Conservation (phyloP, 2,329 filamentous ascomycete genomes). For the Fusarium sp. region DNA sequence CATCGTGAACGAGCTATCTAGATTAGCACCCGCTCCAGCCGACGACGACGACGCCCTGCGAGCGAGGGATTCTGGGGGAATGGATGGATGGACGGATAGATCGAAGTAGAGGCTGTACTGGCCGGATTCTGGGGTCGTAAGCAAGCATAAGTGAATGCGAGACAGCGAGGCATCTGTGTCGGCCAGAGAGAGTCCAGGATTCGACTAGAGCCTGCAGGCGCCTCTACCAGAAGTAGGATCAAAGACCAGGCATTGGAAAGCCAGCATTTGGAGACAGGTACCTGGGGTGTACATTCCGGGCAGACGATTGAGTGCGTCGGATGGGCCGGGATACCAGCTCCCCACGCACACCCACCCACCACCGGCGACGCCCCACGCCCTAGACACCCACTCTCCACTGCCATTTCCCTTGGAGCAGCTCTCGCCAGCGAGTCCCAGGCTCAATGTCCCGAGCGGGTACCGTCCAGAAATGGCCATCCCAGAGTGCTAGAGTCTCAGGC, state of each 20-base stretch:
- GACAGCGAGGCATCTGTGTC: conserved; percentile 11
- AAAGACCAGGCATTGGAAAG: not conserved
- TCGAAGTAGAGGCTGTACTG: not conserved
- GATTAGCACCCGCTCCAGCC: conserved; percentile 6
- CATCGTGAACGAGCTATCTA: conserved; percentile 3
- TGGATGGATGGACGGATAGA: not conserved
- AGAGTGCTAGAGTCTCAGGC: conserved; percentile 36
- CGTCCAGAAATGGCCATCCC: conserved; percentile 24
- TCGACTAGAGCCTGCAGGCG: not conserved
- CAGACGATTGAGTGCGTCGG: conserved; percentile 35
- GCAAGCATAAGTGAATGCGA: conserved; percentile 6
- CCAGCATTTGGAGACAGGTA: conserved; percentile 9
- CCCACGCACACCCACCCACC: conserved; percentile 38
- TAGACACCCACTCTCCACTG: conserved; percentile 43
- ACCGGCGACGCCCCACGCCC: conserved; percentile 39
- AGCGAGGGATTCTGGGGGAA: not conserved
- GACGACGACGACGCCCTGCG: not conserved
- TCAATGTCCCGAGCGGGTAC: conserved; percentile 36
- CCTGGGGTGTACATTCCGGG: conserved; percentile 34
- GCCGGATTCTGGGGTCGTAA: conserved; percentile 2
- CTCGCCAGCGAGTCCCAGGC: conserved; percentile 36
- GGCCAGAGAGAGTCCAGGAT: not conserved
- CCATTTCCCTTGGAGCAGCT: conserved; percentile 45
- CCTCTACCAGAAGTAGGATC: not conserved
- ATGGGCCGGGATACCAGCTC: conserved; percentile 41